Evolutionary conservation across 2,329 filamentous ascomycete genomes (phyloP), one percentile per base, ranked within the genome.

Genomic region (Fulvia fulva): DNA sequence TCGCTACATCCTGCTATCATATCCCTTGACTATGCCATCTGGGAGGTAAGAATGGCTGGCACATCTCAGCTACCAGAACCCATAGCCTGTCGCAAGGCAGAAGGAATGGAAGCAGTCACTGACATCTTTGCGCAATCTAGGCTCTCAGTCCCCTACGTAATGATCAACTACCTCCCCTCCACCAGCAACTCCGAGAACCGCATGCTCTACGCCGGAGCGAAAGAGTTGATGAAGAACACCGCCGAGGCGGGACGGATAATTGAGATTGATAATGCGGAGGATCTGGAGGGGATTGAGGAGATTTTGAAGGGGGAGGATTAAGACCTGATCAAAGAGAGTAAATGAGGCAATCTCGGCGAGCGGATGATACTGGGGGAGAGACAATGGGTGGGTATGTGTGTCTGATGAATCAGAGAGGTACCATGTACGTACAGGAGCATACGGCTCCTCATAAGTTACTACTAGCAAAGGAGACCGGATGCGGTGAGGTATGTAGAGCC

Each of bases 121-220:
- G n/a, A n/a, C n/a, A n/a, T n/a, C n/a, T n/a, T n/a, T n/a, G n/a
- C n/a, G n/a, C n/a, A n/a, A n/a, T 12, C 28, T 12, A 32, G 28
- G 26, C 75, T 91, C 45, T 89, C 90, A 5, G 91, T 96, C 2
- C 94, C 94, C 9, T 99, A 99, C 73, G 91, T 97, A 49, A 84
- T 97, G 73, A 78, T 99, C 22, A 97, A 96, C 80, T 97, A 96
- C 77, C 85, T 97, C 22, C 94, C 94, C 7, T 88, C 87, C 53
- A 97, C 93, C 51, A 94, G 90, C 77, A 97, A 96, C 73, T 85
- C 83, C 65, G 89, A 92, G 71, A 80, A 89, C 71, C 86, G 90
- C 66, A 97, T 97, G 94, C 79, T 94, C 72, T 99, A 97, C 74
- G 94, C 94, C 28, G 89, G 92, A 41, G 94, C 94, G 45, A 96